These are phyloP conservation scores for Emergomyces pasteurianus DNA, from an alignment of 2,329 filamentous ascomycete species.

Conservation along the genomic window DNA sequence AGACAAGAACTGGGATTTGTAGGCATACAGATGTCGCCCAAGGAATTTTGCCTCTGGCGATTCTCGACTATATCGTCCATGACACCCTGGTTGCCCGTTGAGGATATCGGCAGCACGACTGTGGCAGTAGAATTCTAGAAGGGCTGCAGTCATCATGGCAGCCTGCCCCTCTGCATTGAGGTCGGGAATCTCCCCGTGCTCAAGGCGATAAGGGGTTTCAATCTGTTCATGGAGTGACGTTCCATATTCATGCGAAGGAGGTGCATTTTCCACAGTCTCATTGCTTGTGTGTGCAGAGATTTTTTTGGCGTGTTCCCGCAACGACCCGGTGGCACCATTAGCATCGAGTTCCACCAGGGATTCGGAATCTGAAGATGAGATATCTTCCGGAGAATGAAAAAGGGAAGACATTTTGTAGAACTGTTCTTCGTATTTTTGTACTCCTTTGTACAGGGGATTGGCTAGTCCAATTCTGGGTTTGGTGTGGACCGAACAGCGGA, in stretches of 20 bases:
- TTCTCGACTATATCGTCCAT: conserved; percentile 25
- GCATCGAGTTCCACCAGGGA: conserved; percentile 18
- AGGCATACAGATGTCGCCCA: conserved; percentile 30
- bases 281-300: not conserved
- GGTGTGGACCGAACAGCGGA: not conserved
- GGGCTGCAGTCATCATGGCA: conserved; percentile 31
- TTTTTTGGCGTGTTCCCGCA: not conserved
- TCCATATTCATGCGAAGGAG: not conserved
- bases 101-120: conserved; percentile 34
- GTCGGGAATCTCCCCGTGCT: conserved; percentile 11
- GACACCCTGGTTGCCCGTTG: conserved; percentile 27
- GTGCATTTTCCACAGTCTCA: not conserved
- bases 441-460: not conserved
- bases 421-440: not conserved
- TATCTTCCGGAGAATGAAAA: conserved; percentile 28
- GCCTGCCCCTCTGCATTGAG: conserved; percentile 26
- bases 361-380: conserved; percentile 26
- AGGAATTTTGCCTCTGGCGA: conserved; percentile 32
- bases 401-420: conserved; percentile 24
- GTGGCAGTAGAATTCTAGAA: conserved; percentile 35
- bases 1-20: conserved; percentile 32
- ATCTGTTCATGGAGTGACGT: not conserved
- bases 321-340: conserved; percentile 4
- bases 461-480: not conserved
- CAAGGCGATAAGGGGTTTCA: conserved; percentile 6